Evolutionary conservation across 768 basidiomycete species (phyloP).

Genomic region (Pleurotus djamor): DNA sequence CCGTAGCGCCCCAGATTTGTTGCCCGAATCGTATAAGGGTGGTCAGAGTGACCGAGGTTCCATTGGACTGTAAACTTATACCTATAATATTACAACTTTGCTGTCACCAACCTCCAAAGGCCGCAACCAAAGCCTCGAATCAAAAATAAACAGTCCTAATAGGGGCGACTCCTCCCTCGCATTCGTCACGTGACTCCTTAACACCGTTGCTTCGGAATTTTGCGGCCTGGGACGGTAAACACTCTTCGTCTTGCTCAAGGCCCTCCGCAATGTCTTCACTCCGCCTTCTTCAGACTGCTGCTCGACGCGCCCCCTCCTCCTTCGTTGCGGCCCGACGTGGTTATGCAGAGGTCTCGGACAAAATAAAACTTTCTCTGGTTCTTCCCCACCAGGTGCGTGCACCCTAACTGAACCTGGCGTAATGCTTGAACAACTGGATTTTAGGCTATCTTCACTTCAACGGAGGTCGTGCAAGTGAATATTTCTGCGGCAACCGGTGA

Average conservation of each 20-base stretch:
- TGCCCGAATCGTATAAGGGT: conserved; percentile 60
- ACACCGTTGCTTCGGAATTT: neutral
- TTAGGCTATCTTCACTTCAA: conserved; percentile 87
- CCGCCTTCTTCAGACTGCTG: conserved; percentile 64
- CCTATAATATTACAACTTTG: neutral
- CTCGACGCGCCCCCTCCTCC: conserved; percentile 54
- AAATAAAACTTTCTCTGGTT: conserved; percentile 89
- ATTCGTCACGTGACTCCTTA: conserved; percentile 16
- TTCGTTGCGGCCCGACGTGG: conserved; percentile 66
- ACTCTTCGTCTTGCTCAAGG: conserved; percentile 13
- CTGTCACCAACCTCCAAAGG: too few relatives aligned
- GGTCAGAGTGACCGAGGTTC: conserved; percentile 43
- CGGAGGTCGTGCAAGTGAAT: conserved; percentile 96
- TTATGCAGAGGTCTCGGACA: conserved; percentile 90
- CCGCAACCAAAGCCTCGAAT: too few relatives aligned
- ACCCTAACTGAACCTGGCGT: neutral
- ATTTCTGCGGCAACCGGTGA: conserved; percentile 92
- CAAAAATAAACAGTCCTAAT: too few relatives aligned
- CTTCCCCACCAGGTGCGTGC: conserved; percentile 89
- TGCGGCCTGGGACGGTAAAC: neutral
- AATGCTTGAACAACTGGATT: conserved; percentile 9
- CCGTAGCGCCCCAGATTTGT: conserved; percentile 54
- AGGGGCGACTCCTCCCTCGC: too few relatives aligned
- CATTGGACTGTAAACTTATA: conserved; percentile 30
- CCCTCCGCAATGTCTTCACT: conserved; percentile 65